Evolutionary conservation across 208 protist species (phyloP).

Genomic region (Leishmania lainsoni): DNA sequence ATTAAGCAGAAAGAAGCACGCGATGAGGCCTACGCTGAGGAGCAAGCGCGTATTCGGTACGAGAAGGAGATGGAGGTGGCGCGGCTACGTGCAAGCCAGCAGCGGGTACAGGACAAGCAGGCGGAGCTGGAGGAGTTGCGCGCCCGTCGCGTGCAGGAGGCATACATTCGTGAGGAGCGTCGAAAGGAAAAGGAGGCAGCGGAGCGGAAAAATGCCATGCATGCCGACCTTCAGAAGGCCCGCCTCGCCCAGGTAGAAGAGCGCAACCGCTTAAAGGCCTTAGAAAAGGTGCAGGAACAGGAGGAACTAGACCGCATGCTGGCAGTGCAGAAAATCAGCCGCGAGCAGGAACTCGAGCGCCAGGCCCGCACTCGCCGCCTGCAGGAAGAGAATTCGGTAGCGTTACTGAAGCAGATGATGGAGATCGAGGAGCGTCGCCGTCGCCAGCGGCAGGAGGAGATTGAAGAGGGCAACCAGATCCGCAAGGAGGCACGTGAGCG

Average conservation of each 20-base stretch:
- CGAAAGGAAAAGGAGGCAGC: slow-evolving; percentile 82
- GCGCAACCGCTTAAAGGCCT: slow-evolving; percentile 59
- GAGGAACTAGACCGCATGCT: slow-evolving; percentile 90
- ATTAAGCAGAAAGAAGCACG: slow-evolving; percentile 81
- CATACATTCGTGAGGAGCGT: slow-evolving; percentile 77
- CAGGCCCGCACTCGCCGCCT: slow-evolving; percentile 57
- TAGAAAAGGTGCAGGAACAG: slow-evolving; percentile 62
- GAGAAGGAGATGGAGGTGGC: slow-evolving; percentile 94
- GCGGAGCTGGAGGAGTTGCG: slow-evolving; percentile 92
- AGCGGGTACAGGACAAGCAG: slow-evolving; percentile 92
- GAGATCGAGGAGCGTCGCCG: slow-evolving; percentile 90
- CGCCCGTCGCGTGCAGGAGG: slow-evolving; percentile 87
- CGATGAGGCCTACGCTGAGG: slow-evolving; percentile 86
- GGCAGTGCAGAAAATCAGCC: slow-evolving; percentile 80
- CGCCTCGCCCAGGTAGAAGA: slow-evolving; percentile 88
- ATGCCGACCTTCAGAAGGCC: slow-evolving; percentile 73
- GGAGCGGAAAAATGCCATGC: slow-evolving; percentile 55
- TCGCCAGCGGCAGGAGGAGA: slow-evolving; percentile 82
- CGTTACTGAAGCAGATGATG: slow-evolving; percentile 90
- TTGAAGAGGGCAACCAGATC: slow-evolving; percentile 89
- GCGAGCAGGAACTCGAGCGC: slow-evolving; percentile 74
- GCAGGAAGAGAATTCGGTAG: slow-evolving; percentile 83
- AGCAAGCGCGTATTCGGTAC: slow-evolving; percentile 75
- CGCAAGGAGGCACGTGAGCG: slow-evolving; percentile 75
- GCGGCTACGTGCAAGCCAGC: slow-evolving; percentile 83